A percentile compares a stretch with the other conserved stretches of the same genome.
phyloP scores from a whole-genome alignment of 768 basidiomycete genomes.

The Kwoniella mangroviensis region DNA sequence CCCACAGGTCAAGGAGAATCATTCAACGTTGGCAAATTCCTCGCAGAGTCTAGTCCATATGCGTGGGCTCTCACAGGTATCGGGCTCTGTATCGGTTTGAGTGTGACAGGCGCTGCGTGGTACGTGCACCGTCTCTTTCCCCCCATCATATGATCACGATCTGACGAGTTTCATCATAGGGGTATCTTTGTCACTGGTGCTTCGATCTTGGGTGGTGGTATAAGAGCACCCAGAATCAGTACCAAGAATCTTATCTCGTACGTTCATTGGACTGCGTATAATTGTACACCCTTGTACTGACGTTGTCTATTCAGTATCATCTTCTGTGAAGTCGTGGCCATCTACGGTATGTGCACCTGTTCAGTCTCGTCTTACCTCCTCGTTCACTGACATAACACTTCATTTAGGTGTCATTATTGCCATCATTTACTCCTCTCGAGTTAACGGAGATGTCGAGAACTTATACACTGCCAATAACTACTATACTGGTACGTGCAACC shows the following conservation, averaged over 20 bases:
- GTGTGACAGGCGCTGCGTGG: constrained; percentile 95
- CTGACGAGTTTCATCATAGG: constrained; percentile 62
- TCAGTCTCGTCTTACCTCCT: neutral
- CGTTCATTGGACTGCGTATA: constrained; percentile 29
- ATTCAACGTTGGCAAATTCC: constrained; percentile 91
- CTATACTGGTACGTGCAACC: constrained; percentile 71
- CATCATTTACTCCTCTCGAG: constrained; percentile 90
- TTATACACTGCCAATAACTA: constrained; percentile 88
- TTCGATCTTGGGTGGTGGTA: constrained; percentile 95
- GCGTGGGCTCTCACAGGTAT: constrained; percentile 90
- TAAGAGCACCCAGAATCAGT: constrained; percentile 86
- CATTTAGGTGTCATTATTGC: constrained; percentile 71
- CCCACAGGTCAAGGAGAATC: constrained; percentile 83
- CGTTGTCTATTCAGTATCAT: constrained; percentile 71
- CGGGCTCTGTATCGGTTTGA: constrained; percentile 88
- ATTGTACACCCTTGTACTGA: neutral
- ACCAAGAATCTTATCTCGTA: constrained; percentile 98
- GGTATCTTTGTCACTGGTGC: constrained; percentile 96
- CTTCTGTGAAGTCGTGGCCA: constrained; percentile 99
- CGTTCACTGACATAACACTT: neutral
- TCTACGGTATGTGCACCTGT: constrained; percentile 67
- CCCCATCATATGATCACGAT: neutral
- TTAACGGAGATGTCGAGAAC: constrained; percentile 66
- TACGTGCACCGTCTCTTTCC: constrained; percentile 59
- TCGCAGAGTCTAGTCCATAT: constrained; percentile 92